A percentile compares a stretch with the other conserved stretches of the same genome.
phyloP scores from a whole-genome alignment of 768 basidiomycete genomes.

The Hydnomerulius pinastri region DNA sequence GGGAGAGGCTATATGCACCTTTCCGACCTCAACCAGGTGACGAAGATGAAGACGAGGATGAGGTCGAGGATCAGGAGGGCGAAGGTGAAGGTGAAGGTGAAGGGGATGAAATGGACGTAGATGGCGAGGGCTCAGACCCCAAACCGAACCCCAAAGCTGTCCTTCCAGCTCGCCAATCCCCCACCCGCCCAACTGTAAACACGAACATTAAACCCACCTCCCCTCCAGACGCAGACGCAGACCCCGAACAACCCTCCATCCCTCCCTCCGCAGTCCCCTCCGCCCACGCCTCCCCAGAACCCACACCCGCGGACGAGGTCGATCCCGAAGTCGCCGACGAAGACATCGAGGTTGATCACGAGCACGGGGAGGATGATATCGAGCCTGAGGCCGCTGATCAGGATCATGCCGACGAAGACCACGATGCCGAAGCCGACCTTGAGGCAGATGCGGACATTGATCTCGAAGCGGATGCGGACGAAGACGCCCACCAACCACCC shows the following conservation, averaged over 20 bases:
- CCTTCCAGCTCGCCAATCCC: constrained; percentile 25
- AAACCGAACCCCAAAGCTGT: constrained; percentile 24
- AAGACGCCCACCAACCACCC: constrained; percentile 19
- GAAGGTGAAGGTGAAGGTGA: constrained; percentile 12
- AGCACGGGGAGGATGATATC: constrained; percentile 31
- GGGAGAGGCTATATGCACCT: too few relatives aligned
- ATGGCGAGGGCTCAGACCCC: constrained; percentile 30
- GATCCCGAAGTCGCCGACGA: constrained; percentile 13
- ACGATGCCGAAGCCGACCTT: constrained; percentile 16
- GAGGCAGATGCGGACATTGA: constrained; percentile 18
- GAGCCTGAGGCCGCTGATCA: constrained; percentile 21
- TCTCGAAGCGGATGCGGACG: constrained; percentile 22
- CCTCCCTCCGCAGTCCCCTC: constrained; percentile 25
- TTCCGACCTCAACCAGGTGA: too few relatives aligned
- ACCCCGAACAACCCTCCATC: constrained; percentile 18
- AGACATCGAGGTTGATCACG: constrained; percentile 5
- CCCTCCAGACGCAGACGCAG: constrained; percentile 19
- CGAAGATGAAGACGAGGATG: constrained; percentile 19
- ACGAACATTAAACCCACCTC: constrained; percentile 10
- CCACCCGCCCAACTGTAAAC: constrained; percentile 19
- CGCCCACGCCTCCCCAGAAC: constrained; percentile 18
- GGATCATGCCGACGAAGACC: constrained; percentile 4
- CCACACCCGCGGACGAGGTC: constrained; percentile 13
- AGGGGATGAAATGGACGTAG: constrained; percentile 31
- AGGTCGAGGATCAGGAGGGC: constrained; percentile 11